Conservation (phyloP, 163 green algal genomes). For the Coccomyxa subellipsoidea region DNA sequence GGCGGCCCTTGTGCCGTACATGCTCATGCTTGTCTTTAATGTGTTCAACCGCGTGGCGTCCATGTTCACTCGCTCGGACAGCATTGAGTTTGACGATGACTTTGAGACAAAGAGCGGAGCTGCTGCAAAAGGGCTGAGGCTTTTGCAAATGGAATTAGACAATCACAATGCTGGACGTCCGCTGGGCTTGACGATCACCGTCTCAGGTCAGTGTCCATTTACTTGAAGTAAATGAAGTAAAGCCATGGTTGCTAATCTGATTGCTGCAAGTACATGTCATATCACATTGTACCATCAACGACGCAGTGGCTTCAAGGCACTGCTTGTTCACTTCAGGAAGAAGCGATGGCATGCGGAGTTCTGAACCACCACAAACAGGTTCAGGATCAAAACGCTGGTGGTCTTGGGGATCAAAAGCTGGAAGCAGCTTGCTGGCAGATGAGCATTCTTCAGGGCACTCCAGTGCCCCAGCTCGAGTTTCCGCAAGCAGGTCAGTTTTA, state of each 20-base stretch:
- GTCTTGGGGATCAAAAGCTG: not conserved
- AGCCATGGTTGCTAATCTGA: not conserved
- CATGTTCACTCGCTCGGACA: not conserved
- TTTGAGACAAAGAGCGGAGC: constrained; percentile 27
- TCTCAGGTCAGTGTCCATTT: not conserved
- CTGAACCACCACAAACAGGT: not conserved
- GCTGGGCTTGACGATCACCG: constrained; percentile 22
- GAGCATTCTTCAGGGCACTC: not conserved
- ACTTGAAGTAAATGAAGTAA: too few species aligned
- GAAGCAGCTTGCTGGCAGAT: not conserved
- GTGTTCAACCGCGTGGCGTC: constrained; percentile 31
- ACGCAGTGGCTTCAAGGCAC: not conserved
- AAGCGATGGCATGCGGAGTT: not conserved
- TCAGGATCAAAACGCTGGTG: not conserved
- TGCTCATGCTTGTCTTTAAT: constrained; percentile 30
- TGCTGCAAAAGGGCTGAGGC: constrained; percentile 22
- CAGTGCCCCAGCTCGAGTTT: not conserved
- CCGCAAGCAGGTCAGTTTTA: not conserved
- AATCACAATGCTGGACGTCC: constrained; percentile 20
- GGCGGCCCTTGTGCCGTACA: constrained; percentile 45
- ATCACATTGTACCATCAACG: not conserved
- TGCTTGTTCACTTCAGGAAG: not conserved
- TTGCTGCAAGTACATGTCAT: not conserved
- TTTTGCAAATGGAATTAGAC: constrained; percentile 29
- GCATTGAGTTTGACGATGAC: constrained; percentile 47